A percentile compares a stretch with the other conserved stretches of the same genome.
These are phyloP conservation scores for Fusarium graminum DNA, from an alignment of 2,329 filamentous ascomycete genomes.

Conservation along the genomic window DNA sequence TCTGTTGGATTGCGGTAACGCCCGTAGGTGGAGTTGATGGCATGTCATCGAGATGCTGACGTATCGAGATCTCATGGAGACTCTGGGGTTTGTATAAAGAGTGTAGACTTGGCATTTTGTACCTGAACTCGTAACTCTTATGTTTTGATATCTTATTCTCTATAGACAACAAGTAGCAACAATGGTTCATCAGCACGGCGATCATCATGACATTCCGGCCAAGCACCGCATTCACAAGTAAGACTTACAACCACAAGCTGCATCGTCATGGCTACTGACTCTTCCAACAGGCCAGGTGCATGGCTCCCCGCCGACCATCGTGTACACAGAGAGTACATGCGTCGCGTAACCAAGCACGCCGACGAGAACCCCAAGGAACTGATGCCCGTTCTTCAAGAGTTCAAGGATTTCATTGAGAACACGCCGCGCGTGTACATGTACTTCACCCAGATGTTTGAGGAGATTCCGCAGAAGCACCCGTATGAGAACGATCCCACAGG, in stretches of 20 bases:
- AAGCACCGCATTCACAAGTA: conserved; percentile 62
- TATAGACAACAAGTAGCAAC: conserved; percentile 33
- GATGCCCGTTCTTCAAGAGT: conserved; percentile 72
- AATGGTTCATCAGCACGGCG: conserved; percentile 65
- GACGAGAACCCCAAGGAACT: conserved; percentile 65
- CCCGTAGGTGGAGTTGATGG: conserved; percentile 17
- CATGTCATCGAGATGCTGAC: conserved; percentile 46
- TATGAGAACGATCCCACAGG: conserved; percentile 74
- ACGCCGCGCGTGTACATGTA: conserved; percentile 75
- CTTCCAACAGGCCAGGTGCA: conserved; percentile 59
- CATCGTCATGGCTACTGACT: conserved; percentile 4
- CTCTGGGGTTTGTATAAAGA: conserved; percentile 14
- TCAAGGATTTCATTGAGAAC: conserved; percentile 74
- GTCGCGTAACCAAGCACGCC: conserved; percentile 66
- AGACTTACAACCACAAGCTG: conserved; percentile 28
- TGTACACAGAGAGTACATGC: conserved; percentile 73
- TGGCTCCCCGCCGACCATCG: conserved; percentile 76
- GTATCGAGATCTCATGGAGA: conserved; percentile 13
- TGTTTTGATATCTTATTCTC: background rate
- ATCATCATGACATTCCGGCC: conserved; percentile 65
- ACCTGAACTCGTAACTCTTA: background rate
- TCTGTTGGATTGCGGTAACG: conserved; percentile 7
- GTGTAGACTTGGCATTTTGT: background rate
- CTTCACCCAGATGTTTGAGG: conserved; percentile 75
- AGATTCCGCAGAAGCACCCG: conserved; percentile 71